These are phyloP conservation scores for Durotheca rogersii DNA, from an alignment of 495 filamentous ascomycete genomes.

Conservation along the genomic window DNA sequence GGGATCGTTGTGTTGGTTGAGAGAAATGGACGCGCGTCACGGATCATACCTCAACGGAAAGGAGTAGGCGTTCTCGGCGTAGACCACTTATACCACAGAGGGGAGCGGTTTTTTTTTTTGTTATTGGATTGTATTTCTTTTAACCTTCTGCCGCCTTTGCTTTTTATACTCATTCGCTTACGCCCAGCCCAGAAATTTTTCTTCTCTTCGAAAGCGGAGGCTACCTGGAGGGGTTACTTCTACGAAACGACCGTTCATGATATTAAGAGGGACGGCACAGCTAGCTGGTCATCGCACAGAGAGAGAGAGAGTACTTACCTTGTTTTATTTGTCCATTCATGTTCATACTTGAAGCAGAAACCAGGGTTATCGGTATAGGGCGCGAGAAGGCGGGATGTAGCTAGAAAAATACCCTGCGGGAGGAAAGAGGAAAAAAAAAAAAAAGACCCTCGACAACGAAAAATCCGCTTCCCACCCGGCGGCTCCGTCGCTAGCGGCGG, in stretches of 20 bases:
- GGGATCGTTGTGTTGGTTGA: slow-evolving; percentile 21
- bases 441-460: too few species aligned
- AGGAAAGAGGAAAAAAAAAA: too few species aligned
- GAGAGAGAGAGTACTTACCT: neutral
- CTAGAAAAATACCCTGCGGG: slow-evolving; percentile 3
- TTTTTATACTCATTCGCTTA: slow-evolving; percentile 32
- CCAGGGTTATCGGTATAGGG: slow-evolving; percentile 1
- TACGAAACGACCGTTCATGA: slow-evolving; percentile 5
- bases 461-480: too few species aligned
- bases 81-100: slow-evolving; percentile 33
- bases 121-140: slow-evolving; percentile 6
- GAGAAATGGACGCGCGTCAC: slow-evolving; percentile 13
- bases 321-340: slow-evolving; percentile 19
- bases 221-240: neutral
- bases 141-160: slow-evolving; percentile 5
- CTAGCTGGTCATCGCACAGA: slow-evolving; percentile 1
- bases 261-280: neutral
- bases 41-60: slow-evolving; percentile 24
- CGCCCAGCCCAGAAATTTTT: neutral
- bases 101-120: slow-evolving; percentile 24
- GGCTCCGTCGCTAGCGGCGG: too few species aligned
- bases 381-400: neutral
- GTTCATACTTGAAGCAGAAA: slow-evolving; percentile 23
- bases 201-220: slow-evolving; percentile 11
- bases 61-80: slow-evolving; percentile 28